Evolutionary conservation across 1,139 yeast species (phyloP), one percentile per base, ranked within the genome.

Genomic region (Debaryomyces subglobosus): DNA sequence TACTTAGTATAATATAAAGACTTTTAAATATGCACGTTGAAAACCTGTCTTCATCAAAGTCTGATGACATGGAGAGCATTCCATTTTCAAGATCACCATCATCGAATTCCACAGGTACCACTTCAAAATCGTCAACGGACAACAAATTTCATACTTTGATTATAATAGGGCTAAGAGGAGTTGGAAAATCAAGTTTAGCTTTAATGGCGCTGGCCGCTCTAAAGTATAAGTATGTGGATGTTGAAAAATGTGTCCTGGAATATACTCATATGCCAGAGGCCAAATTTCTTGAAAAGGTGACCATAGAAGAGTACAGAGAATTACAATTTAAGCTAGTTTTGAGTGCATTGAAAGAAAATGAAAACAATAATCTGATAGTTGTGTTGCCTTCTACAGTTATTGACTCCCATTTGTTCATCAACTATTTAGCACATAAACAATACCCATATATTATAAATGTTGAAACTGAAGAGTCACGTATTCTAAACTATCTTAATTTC

Each of bases 181-280:
- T 53, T 18, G 61, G 61, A n/a, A 57, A 55, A 41, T 55, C 59
- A 12, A 57, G 59, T 6, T 41, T 57, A n/a, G 58, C 58, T 5
- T 51, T 57, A 29, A 53, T 57, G 55, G 58, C 60, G 9, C 53
- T 53, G 52, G 53, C 55, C 4, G 50, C 54, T 16, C 46, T 57
- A 29, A 51, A 53, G 23, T 56, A 40, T 45, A 38, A 49, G 15
- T 55, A 52, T 35, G 43, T 56, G 20, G 61, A 55, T 33, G 45
- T 52, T 18, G 57, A 57, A 38, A 46, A 50, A 23, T 50, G 57
- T 40, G 53, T 57, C n/a, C 45, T 40, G 27, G 53, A 48, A 9
- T 40, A 46, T 37, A 39, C 49, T 15, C 48, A 47, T 10, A 32
- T 45, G 39, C 47, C 52, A 3, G 53, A 51, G 34, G 40, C 49